Base-by-base conservation (phyloP, 257 asterid species). In the Gentiana macrophylla region DNA sequence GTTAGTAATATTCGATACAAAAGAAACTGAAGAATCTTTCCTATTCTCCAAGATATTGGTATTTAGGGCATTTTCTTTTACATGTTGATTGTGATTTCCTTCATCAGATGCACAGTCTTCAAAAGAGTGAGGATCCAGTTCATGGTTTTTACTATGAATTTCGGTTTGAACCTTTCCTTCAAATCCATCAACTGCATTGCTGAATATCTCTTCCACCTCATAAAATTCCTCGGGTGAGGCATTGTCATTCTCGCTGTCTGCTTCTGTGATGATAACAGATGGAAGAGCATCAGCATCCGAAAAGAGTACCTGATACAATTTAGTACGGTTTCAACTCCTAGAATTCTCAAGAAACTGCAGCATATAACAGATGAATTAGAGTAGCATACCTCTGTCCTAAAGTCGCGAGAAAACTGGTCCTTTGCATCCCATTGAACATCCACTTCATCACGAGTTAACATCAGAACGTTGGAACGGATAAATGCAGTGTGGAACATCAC, bases 171-270 rank as follows among this genome's bases (percentile, higher is more conserved):
- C 77, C 80, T 82, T 86, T 64, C 76, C 80, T 37, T 84, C 97
- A 34, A 69, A 83, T 46, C 72, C 81, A 69, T 92, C 94, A 58
- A 66, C 65, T 11, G 43, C 76, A 70, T 67, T 84, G 70, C 87
- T 77, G 80, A 92, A 92, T 50, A 92, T 92, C 86, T 92, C 97
- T 74, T 85, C 99, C 49, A 87, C 99, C 85, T 92, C 97, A 53
- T 76, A 92, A 69, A 83, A 92, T 73, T 92, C 97, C 62, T 92
- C 99, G 1, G 86, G 84, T 53, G 86, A 68, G 58, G 89, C 89
- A 61, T 67, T 68, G 62, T 80, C 97, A 60, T 74, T 57, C 74
- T 84, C 97, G 62, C 81, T 80, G 15, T 2, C 81, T 65, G 61
- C 74, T 57, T 80, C 93, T 50, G 76, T 33, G 64, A 79, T 53